Conservation (phyloP, 805 yeast species). For the Zygoascus ofunaensis region DNA sequence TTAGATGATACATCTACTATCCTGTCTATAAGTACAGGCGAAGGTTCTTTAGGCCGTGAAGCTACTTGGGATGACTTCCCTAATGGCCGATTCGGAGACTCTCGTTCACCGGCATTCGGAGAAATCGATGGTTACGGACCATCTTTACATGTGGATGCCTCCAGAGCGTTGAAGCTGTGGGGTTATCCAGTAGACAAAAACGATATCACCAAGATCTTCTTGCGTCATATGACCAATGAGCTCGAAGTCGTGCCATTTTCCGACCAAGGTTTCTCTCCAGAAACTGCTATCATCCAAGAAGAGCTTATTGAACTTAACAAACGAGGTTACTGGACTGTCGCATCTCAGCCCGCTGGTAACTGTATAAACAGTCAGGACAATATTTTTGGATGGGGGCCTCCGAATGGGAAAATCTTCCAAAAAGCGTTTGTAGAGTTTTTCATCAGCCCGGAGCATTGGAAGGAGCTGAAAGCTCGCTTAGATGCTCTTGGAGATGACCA, state of each 20-base stretch:
- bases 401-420: constrained; percentile 79
- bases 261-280: constrained; percentile 75
- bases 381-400: constrained; percentile 97
- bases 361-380: constrained; percentile 70
- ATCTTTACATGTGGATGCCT: constrained; percentile 61
- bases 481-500: constrained; percentile 33
- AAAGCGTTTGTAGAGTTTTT: constrained; percentile 91
- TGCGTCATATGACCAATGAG: constrained; percentile 63
- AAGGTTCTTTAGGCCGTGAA: constrained; percentile 75
- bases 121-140: constrained; percentile 91
- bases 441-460: constrained; percentile 67
- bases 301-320: constrained; percentile 72
- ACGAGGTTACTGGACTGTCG: constrained; percentile 71
- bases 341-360: constrained; percentile 93
- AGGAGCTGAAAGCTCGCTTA: constrained; percentile 45
- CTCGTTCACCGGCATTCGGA: constrained; percentile 94
- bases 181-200: constrained; percentile 54
- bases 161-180: constrained; percentile 67
- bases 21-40: constrained; percentile 73
- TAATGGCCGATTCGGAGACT: constrained; percentile 91
- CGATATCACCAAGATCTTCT: constrained; percentile 61
- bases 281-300: constrained; percentile 87
- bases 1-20: constrained; percentile 31
- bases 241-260: constrained; percentile 86
- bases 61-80: constrained; percentile 98